Evolutionary conservation across 2,329 filamentous ascomycete genomes (phyloP).

Genomic region (Fusarium xylarioides): DNA sequence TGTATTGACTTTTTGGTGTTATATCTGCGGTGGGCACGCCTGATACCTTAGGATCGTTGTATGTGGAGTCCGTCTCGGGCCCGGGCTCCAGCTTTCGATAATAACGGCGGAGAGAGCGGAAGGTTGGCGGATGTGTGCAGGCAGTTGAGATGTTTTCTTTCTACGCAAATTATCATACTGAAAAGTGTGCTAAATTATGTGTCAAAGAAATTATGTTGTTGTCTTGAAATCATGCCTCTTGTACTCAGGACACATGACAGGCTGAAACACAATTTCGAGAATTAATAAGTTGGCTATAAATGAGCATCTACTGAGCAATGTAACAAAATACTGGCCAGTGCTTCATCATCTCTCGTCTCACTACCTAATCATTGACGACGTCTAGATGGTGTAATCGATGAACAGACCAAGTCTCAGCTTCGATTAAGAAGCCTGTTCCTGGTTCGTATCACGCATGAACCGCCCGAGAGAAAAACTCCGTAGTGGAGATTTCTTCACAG

Average conservation of each 20-base stretch:
- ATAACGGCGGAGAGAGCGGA: slow-evolving; percentile 16
- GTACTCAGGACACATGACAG: not conserved
- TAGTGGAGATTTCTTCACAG: not conserved
- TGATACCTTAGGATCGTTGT: not conserved
- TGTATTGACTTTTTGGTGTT: not conserved
- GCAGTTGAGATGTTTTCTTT: not conserved
- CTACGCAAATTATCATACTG: too few relatives aligned
- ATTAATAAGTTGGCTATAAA: not conserved
- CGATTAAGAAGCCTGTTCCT: slow-evolving; percentile 6
- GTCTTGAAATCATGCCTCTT: not conserved
- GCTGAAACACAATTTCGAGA: not conserved
- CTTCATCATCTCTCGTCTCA: not conserved
- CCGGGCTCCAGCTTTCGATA: slow-evolving; percentile 30
- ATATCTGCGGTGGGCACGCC: not conserved
- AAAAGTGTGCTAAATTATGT: not conserved
- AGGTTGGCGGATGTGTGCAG: not conserved
- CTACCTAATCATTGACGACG: too few relatives aligned
- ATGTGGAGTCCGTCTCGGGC: slow-evolving; percentile 20
- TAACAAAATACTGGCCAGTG: not conserved
- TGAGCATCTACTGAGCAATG: not conserved
- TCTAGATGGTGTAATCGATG: not conserved
- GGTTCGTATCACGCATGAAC: slow-evolving; percentile 2
- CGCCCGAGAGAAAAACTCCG: not conserved
- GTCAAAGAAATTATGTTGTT: not conserved
- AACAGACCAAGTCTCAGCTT: not conserved